Conservation (phyloP, 495 filamentous ascomycete genomes). For the Aspergillus sparsus region DNA sequence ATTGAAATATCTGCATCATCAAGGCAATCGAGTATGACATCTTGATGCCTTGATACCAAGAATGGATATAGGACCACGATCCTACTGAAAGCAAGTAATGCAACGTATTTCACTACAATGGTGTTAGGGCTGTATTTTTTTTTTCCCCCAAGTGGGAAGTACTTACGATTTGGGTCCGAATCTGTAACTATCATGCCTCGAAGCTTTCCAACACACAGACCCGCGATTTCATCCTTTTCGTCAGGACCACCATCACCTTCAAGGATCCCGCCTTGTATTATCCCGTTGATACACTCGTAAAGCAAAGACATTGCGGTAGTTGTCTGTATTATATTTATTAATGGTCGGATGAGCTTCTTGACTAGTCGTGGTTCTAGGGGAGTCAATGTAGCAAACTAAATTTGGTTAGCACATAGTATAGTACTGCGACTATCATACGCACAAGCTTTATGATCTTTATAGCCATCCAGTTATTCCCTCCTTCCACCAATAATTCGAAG, state of each 20-base stretch:
- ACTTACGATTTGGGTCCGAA: conserved; percentile 85
- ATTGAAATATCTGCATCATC: conserved; percentile 97
- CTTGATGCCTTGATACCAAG: conserved; percentile 86
- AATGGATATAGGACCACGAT: conserved; percentile 87
- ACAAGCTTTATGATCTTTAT: conserved; percentile 98
- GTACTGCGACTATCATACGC: conserved; percentile 26
- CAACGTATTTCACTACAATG: conserved; percentile 87
- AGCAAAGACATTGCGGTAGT: conserved; percentile 95
- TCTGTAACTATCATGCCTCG: conserved; percentile 91
- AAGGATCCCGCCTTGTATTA: conserved; percentile 93
- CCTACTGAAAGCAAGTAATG: conserved; percentile 88
- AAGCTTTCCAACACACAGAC: conserved; percentile 87
- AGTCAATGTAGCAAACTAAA: conserved; percentile 89
- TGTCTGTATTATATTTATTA: conserved; percentile 88
- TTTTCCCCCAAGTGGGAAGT: neutral
- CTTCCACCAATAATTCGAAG: conserved; percentile 88
- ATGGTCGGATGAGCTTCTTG: conserved; percentile 89
- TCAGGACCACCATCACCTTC: conserved; percentile 71
- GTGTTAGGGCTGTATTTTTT: conserved; percentile 1
- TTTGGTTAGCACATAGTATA: conserved; percentile 19
- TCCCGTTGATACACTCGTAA: conserved; percentile 98
- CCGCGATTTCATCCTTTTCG: conserved; percentile 90
- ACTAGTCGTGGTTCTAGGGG: conserved; percentile 89
- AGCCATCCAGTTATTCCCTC: conserved; percentile 99
- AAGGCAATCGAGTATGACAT: conserved; percentile 93